Evolutionary conservation across 345 rosid species (phyloP).

Genomic region (Arabis alpina): DNA sequence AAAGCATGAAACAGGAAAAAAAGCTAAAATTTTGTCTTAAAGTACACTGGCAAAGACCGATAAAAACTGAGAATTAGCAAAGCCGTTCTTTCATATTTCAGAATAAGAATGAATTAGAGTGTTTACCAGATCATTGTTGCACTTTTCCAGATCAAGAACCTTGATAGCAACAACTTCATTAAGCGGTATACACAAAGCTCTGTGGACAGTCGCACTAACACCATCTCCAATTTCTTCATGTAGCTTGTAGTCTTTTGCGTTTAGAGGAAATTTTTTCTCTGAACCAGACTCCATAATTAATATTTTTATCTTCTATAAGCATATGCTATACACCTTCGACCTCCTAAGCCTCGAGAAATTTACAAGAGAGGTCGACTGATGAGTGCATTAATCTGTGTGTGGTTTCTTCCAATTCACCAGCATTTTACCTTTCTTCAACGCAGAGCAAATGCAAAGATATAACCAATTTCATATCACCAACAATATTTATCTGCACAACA

Average conservation of each 20-base stretch:
- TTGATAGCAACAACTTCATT: conserved; percentile 90
- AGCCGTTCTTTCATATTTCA: conserved; percentile 17
- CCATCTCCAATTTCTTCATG: conserved; percentile 98
- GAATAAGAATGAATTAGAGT: conserved; percentile 22
- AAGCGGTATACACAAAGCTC: conserved; percentile 92
- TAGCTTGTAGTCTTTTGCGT: conserved; percentile 77
- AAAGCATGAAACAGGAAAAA: conserved; percentile 19
- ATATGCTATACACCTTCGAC: conserved; percentile 51
- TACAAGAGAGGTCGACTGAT: conserved; percentile 38
- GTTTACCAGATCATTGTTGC: conserved; percentile 88
- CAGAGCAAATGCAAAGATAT: conserved; percentile 39
- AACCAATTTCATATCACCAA: conserved; percentile 40
- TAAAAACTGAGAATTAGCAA: conserved; percentile 20
- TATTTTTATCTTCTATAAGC: conserved; percentile 35
- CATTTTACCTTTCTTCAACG: conserved; percentile 55
- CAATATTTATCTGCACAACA: conserved; percentile 18
- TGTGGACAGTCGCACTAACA: conserved; percentile 85
- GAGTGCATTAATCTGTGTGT: conserved; percentile 45
- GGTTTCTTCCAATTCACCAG: conserved; percentile 72
- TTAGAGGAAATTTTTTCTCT: conserved; percentile 75
- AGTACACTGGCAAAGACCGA: conserved; percentile 14
- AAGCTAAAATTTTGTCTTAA: background rate
- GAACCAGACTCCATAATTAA: conserved; percentile 56
- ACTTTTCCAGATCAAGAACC: conserved; percentile 95
- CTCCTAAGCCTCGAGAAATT: conserved; percentile 39